Conservation (phyloP, 2,329 filamentous ascomycete species). For the Xylaria sp. region DNA sequence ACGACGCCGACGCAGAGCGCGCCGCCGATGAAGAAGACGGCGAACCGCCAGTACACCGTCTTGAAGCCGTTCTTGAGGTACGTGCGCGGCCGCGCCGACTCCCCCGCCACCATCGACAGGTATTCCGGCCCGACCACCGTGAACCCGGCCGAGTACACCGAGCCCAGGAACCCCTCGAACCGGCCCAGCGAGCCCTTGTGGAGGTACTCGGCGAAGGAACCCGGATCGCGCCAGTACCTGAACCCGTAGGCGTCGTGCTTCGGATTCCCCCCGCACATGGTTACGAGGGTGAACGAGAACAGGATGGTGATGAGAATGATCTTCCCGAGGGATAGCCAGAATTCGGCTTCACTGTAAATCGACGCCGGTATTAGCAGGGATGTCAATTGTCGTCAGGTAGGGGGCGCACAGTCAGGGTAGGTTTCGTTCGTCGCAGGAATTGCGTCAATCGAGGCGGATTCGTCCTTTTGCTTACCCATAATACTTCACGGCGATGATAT, state of each 20-base stretch:
- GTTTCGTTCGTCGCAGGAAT: not conserved
- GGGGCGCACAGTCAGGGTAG: not conserved
- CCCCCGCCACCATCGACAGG: slow-evolving; percentile 53
- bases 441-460: not conserved
- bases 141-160: slow-evolving; percentile 58
- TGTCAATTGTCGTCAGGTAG: not conserved
- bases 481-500: slow-evolving; percentile 37
- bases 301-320: slow-evolving; percentile 68
- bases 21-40: slow-evolving; percentile 67
- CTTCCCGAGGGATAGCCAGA: slow-evolving; percentile 66
- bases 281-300: slow-evolving; percentile 76
- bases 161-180: slow-evolving; percentile 66
- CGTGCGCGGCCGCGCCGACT: slow-evolving; percentile 59
- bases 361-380: slow-evolving; percentile 16
- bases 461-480: slow-evolving; percentile 31
- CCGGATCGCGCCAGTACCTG: slow-evolving; percentile 65
- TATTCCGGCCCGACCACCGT: slow-evolving; percentile 65
- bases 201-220: slow-evolving; percentile 63
- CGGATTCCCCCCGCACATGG: slow-evolving; percentile 79
- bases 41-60: slow-evolving; percentile 67
- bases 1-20: slow-evolving; percentile 65
- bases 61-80: slow-evolving; percentile 67
- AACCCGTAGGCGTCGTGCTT: slow-evolving; percentile 70
- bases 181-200: slow-evolving; percentile 63
- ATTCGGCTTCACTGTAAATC: slow-evolving; percentile 74